Conservation (phyloP, 1,284 basidiomycete genomes). For the Ustilago nuda region DNA sequence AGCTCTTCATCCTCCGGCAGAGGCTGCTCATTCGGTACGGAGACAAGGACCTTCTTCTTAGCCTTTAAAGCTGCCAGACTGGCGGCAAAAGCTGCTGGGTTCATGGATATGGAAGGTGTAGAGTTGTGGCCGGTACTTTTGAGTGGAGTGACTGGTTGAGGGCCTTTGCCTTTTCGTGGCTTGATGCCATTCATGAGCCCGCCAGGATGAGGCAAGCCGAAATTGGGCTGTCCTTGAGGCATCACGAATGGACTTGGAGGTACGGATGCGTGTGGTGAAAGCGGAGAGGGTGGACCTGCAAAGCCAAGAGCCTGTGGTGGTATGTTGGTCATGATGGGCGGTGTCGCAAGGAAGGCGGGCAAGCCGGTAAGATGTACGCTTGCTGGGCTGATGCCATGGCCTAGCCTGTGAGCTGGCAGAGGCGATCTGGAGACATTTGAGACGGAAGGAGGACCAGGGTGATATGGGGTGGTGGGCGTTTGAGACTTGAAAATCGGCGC, state of each 20-base stretch:
- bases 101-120: constrained; percentile 59
- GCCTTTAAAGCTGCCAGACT: constrained; percentile 40
- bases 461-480: constrained; percentile 11
- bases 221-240: constrained; percentile 13
- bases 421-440: constrained; percentile 20
- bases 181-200: constrained; percentile 19
- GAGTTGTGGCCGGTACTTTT: constrained; percentile 63
- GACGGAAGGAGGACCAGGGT: neutral
- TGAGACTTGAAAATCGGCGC: constrained; percentile 20
- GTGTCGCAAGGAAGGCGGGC: constrained; percentile 35
- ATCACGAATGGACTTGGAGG: constrained; percentile 25
- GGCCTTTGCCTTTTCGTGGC: constrained; percentile 28
- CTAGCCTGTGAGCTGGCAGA: constrained; percentile 20
- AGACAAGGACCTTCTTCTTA: constrained; percentile 47
- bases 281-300: constrained; percentile 35
- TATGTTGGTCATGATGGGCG: constrained; percentile 26
- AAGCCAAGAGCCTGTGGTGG: constrained; percentile 15
- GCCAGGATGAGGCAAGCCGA: constrained; percentile 11
- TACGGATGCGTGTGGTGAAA: constrained; percentile 23
- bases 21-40: constrained; percentile 38
- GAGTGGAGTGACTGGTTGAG: constrained; percentile 53
- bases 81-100: constrained; percentile 55
- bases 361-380: constrained; percentile 50
- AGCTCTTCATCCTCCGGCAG: constrained; percentile 30
- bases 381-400: constrained; percentile 30